These are phyloP conservation scores for Colletotrichum endophyticum DNA, from an alignment of 2,329 filamentous ascomycete species.

Conservation along the genomic window DNA sequence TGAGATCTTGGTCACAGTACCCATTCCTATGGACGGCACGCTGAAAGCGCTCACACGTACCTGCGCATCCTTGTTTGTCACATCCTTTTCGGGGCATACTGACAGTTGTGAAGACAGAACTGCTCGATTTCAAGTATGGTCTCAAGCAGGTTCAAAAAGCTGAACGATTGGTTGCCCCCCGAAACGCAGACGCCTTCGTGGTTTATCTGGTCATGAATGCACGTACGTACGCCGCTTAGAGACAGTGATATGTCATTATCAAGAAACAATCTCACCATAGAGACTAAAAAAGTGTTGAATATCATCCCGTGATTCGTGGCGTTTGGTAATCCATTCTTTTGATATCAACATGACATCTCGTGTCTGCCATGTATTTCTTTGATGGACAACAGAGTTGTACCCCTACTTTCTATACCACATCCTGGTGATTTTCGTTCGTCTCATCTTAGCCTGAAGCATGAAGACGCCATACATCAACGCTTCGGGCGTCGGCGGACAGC, in stretches of 20 bases:
- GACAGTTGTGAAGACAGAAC: rapidly evolving
- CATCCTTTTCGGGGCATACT: background rate
- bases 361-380: background rate
- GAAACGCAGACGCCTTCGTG: background rate
- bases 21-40: background rate
- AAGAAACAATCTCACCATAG: background rate
- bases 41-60: background rate
- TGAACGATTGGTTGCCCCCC: rapidly evolving
- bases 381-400: background rate
- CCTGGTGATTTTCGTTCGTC: constrained; percentile 48
- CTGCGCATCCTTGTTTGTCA: background rate
- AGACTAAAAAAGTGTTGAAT: background rate
- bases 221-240: background rate
- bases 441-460: constrained; percentile 73
- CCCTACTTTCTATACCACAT: constrained; percentile 57
- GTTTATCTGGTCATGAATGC: background rate
- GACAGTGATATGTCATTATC: background rate
- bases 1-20: background rate
- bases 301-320: background rate
- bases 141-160: background rate
- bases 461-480: constrained; percentile 63
- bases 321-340: too few relatives aligned
- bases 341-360: too few relatives aligned
- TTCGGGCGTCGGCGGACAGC: constrained; percentile 59
- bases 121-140: background rate